A percentile compares a stretch with the other conserved stretches of the same genome.
phyloP scores from a whole-genome alignment of 2,329 filamentous ascomycete genomes.

The Chrysoporthe deuterocubensis region DNA sequence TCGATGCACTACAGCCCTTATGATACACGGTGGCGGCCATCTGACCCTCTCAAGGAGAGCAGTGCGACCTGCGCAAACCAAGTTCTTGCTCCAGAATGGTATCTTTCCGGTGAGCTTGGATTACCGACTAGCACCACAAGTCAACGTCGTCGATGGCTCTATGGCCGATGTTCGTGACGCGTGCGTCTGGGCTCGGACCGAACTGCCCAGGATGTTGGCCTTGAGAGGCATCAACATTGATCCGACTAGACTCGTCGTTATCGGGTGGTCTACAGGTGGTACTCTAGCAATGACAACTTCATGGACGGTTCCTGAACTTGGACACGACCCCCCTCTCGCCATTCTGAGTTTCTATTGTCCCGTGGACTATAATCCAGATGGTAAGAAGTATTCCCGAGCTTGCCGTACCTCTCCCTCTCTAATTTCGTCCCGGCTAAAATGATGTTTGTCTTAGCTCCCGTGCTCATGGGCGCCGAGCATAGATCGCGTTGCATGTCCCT shows the following conservation, averaged over 20 bases:
- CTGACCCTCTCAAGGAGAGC: background rate
- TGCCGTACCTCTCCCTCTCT: background rate
- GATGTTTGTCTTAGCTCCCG: background rate
- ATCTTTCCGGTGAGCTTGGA: background rate
- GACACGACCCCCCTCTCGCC: background rate
- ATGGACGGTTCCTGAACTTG: background rate
- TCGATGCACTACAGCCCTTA: background rate
- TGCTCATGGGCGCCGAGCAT: background rate
- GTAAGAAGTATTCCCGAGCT: background rate
- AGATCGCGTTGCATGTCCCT: slow-evolving; percentile 1
- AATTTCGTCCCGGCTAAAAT: background rate
- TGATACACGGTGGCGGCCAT: background rate
- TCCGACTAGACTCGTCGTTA: background rate
- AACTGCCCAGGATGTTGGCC: background rate
- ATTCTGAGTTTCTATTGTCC: background rate
- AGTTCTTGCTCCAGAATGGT: background rate
- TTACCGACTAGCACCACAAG: background rate
- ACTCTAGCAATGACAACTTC: background rate
- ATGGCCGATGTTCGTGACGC: background rate
- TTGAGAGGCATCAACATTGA: background rate
- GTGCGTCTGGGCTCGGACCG: background rate
- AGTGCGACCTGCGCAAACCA: background rate
- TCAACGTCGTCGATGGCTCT: background rate
- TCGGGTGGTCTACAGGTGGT: background rate
- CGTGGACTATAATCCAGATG: background rate